phyloP scores from a whole-genome alignment of 495 filamentous ascomycete genomes.

The Acidomyces sp. region DNA sequence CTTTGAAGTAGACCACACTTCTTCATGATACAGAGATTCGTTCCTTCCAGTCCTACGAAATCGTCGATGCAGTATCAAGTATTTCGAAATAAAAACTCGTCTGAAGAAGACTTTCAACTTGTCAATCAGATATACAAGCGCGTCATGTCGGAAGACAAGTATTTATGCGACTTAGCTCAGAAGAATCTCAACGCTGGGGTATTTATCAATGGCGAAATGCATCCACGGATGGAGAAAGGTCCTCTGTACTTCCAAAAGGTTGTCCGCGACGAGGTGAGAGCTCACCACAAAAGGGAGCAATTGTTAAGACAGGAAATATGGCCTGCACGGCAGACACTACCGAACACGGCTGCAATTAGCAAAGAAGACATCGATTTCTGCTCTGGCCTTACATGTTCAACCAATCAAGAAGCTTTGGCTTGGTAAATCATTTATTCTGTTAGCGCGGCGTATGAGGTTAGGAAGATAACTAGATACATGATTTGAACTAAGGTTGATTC shows the following conservation, averaged over 20 bases:
- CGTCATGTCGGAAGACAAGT: conserved; percentile 36
- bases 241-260: conserved; percentile 36
- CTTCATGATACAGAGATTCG: conserved; percentile 37
- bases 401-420: no score
- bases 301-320: conserved; percentile 32
- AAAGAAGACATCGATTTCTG: conserved; percentile 34
- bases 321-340: conserved; percentile 34
- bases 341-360: conserved; percentile 23
- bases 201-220: conserved; percentile 36
- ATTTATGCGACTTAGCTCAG: conserved; percentile 33
- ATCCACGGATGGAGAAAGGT: conserved; percentile 35
- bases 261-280: conserved; percentile 31
- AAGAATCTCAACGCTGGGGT: conserved; percentile 34
- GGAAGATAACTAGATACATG: no score
- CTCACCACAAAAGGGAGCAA: conserved; percentile 33
- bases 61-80: conserved; percentile 36
- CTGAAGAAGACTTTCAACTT: conserved; percentile 33
- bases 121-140: conserved; percentile 34
- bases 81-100: conserved; percentile 34
- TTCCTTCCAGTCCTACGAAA: conserved; percentile 31
- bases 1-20: conserved; percentile 28
- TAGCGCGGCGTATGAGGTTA: no score
- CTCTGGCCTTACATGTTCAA: conserved; percentile 22
- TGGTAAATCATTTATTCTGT: no score
- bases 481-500: no score